Conservation (phyloP, 2,329 filamentous ascomycete genomes). For the Emericellopsis atlantica region DNA sequence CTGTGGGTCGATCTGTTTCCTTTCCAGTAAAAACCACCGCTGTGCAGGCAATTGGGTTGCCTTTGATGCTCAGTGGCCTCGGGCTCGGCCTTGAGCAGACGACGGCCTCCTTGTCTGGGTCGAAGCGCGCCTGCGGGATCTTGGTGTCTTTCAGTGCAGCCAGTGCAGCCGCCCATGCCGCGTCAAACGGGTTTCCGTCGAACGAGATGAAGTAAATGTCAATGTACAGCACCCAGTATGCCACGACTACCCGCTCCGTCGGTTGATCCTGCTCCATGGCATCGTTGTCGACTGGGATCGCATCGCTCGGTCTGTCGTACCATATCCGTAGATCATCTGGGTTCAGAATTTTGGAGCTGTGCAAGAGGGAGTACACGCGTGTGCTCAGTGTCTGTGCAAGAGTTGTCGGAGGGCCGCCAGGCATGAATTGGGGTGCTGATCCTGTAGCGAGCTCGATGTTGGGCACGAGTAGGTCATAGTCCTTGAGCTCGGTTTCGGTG, state of each 20-base stretch:
- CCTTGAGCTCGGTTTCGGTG: conserved; percentile 34
- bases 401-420: conserved; percentile 67
- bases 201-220: conserved; percentile 91
- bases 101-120: conserved; percentile 66
- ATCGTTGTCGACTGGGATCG: conserved; percentile 28
- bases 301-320: conserved; percentile 39
- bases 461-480: conserved; percentile 70
- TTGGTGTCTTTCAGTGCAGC: conserved; percentile 69
- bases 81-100: conserved; percentile 55
- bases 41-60: conserved; percentile 63
- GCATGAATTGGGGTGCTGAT: conserved; percentile 73
- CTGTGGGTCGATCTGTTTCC: conserved; percentile 30
- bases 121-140: conserved; percentile 71
- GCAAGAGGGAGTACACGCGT: conserved; percentile 63
- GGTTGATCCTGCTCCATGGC: conserved; percentile 22
- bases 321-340: conserved; percentile 61
- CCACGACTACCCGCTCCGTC: conserved; percentile 46
- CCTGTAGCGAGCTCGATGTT: conserved; percentile 91
- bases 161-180: conserved; percentile 73
- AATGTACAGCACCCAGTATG: conserved; percentile 91
- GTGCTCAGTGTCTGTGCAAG: conserved; percentile 79
- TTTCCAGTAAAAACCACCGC: conserved; percentile 65
- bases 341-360: conserved; percentile 55
- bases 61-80: conserved; percentile 43
- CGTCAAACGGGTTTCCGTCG: conserved; percentile 85